A percentile compares a stretch with the other conserved stretches of the same genome.
phyloP scores from a whole-genome alignment of 768 basidiomycete species.

The Rossbeevera mucosa region DNA sequence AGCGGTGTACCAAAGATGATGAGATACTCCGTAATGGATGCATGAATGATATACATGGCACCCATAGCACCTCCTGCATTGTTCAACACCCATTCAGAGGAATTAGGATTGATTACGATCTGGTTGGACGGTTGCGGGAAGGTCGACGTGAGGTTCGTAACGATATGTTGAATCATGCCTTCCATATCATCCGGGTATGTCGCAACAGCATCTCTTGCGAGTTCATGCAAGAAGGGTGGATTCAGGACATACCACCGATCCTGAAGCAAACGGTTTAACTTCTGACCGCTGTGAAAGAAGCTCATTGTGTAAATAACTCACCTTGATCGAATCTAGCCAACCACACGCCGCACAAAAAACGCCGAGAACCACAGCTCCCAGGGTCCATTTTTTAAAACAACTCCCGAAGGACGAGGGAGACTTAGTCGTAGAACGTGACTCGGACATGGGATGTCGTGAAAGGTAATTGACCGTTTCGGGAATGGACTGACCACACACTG shows the following conservation, averaged over 20 bases:
- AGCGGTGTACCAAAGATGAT: slow-evolving; percentile 95
- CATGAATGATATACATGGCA: slow-evolving; percentile 96
- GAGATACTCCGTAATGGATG: slow-evolving; percentile 93
- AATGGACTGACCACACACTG: neutral
- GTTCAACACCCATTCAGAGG: slow-evolving; percentile 89
- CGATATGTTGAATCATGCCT: slow-evolving; percentile 77
- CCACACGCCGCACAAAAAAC: slow-evolving; percentile 36
- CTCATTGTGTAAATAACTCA: slow-evolving; percentile 21
- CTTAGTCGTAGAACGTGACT: slow-evolving; percentile 4
- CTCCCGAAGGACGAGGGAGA: neutral
- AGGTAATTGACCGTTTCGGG: neutral
- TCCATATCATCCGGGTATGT: slow-evolving; percentile 58
- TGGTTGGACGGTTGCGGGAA: slow-evolving; percentile 55
- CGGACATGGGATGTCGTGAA: slow-evolving; percentile 14
- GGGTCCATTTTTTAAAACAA: slow-evolving; percentile 32
- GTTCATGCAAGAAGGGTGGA: slow-evolving; percentile 62
- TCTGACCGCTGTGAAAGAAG: neutral
- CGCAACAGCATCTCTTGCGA: slow-evolving; percentile 71
- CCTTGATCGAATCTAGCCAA: slow-evolving; percentile 64
- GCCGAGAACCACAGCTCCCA: slow-evolving; percentile 24
- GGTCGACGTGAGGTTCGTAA: slow-evolving; percentile 69
- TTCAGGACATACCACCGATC: slow-evolving; percentile 86
- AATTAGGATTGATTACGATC: slow-evolving; percentile 51
- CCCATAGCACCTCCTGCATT: slow-evolving; percentile 99
- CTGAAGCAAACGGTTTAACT: slow-evolving; percentile 34